A percentile compares a stretch with the other conserved stretches of the same genome.
These are phyloP conservation scores for Gossypium turneri DNA, from an alignment of 345 rosid species.

Conservation along the genomic window DNA sequence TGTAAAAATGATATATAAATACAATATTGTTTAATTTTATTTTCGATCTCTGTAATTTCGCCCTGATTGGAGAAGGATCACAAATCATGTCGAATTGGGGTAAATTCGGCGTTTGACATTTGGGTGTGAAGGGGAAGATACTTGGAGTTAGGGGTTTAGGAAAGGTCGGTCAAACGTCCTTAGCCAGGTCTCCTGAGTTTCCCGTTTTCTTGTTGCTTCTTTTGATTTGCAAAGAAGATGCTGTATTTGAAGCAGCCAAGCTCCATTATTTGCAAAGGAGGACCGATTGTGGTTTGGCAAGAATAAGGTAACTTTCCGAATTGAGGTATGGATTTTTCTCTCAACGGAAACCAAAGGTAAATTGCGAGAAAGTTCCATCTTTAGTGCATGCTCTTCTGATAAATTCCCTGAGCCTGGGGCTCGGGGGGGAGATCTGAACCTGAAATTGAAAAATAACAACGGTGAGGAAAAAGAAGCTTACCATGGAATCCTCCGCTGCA, in stretches of 20 bases:
- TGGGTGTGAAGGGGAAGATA: slow-evolving; percentile 3
- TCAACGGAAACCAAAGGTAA: not conserved
- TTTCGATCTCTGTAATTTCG: not conserved
- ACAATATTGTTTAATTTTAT: not conserved
- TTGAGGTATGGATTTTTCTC: not conserved
- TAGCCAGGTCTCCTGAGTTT: slow-evolving; percentile 3
- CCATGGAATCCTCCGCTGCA: slow-evolving; percentile 20
- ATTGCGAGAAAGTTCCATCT: not conserved
- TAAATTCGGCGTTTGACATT: not conserved
- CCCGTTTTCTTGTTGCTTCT: not conserved
- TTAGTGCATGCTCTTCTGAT: slow-evolving; percentile 49
- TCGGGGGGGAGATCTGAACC: slow-evolving; percentile 64
- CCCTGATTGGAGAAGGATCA: not conserved
- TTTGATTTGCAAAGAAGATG: slow-evolving; percentile 31
- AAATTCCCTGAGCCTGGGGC: slow-evolving; percentile 70
- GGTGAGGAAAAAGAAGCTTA: not conserved
- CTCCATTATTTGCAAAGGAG: slow-evolving; percentile 44
- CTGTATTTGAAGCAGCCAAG: slow-evolving; percentile 77
- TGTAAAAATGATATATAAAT: not conserved
- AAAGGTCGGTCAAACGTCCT: not conserved
- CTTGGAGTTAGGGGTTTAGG: not conserved
- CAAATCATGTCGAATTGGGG: not conserved
- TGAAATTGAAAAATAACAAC: not conserved
- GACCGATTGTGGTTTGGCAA: slow-evolving; percentile 18
- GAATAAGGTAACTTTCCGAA: slow-evolving; percentile 7